Evolutionary conservation across 495 filamentous ascomycete species (phyloP), one percentile per base, ranked within the genome.

Genomic region (Neurospora sp.): DNA sequence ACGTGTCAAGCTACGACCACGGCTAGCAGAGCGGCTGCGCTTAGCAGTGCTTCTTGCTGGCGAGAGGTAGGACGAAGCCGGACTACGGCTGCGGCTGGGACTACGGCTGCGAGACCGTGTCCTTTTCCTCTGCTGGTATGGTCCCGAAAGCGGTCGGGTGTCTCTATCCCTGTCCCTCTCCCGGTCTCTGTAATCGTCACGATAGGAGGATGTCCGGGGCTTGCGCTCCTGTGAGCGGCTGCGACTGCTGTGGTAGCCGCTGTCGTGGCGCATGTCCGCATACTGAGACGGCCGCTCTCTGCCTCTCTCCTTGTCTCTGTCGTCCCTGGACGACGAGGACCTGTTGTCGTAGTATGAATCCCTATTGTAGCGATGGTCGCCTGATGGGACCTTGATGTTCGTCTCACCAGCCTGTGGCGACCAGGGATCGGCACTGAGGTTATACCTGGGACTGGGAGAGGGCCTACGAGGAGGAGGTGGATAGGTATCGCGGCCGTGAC

Each of bases 191-290:
- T 74, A 72, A 35, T 70, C 73, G 16, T 79, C 74, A 23, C 79
- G 77, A 8, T 75, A 54, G 0, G 71, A 73, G 5, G 72, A 46
- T 4, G 54, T 72, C 4, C 27, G 42, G 10, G 31, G 71, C 18
- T 69, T 69, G 5, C 39, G 40, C 5, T 27, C 70, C 62, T 77
- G 5, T 76, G 10, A 72, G 71, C 2, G 80, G 77, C 39, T 78
- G 74, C n/a, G 54, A 18, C 77, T 78, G 48, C 80, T 80, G 14
- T 79, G 76, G 54, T 81, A 81, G 27, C 80, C 80, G 69, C 80
- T 81, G 42, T 81, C 80, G 20, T 80, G 76, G 14, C 79, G 76
- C 70, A 71, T 71, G 39, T 77, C 74, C 4, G 70, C 39, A 39
- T 70, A 72, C 8, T 71, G 69, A 12, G 27, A 66, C 14, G 54